Evolutionary conservation across 164 flowering plant genomes (phyloP).

Genomic region (Dillenia suffruticosa): DNA sequence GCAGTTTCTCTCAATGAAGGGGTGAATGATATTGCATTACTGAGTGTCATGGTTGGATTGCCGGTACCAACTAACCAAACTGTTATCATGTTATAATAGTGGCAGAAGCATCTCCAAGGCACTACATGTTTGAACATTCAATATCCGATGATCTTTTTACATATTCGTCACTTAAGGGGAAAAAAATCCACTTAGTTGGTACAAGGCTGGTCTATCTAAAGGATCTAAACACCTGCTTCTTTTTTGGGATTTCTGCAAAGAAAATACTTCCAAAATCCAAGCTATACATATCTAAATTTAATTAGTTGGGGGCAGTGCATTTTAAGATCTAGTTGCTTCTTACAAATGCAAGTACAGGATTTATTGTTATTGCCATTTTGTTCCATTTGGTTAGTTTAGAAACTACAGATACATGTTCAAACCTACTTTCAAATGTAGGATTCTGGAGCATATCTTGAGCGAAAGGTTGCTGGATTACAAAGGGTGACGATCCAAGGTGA

Average conservation of each 20-base stretch:
- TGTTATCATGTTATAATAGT: not conserved
- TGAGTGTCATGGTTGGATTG: constrained; percentile 83
- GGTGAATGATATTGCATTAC: constrained; percentile 54
- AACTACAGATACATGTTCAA: too few species aligned
- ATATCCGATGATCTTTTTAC: not conserved
- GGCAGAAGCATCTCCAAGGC: not conserved
- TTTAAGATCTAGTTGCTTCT: too few species aligned
- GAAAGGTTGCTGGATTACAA: constrained; percentile 34
- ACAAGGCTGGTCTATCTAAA: constrained; percentile 27
- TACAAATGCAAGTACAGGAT: too few species aligned
- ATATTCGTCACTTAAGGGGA: not conserved
- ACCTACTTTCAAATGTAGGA: constrained; percentile 29
- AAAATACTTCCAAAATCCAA: too few species aligned
- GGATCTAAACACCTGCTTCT: constrained; percentile 9
- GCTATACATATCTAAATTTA: too few species aligned
- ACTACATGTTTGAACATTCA: not conserved
- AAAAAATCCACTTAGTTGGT: not conserved
- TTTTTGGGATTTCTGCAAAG: not conserved
- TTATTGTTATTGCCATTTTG: too few species aligned
- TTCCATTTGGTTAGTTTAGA: too few species aligned
- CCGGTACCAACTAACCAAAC: constrained; percentile 43
- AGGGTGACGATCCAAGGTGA: constrained; percentile 26
- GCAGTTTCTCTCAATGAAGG: constrained; percentile 37
- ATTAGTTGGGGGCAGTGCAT: too few species aligned
- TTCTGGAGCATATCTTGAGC: constrained; percentile 57